Base-by-base conservation (phyloP, 345 rosid species). In the Citrus mangshanensis region DNA sequence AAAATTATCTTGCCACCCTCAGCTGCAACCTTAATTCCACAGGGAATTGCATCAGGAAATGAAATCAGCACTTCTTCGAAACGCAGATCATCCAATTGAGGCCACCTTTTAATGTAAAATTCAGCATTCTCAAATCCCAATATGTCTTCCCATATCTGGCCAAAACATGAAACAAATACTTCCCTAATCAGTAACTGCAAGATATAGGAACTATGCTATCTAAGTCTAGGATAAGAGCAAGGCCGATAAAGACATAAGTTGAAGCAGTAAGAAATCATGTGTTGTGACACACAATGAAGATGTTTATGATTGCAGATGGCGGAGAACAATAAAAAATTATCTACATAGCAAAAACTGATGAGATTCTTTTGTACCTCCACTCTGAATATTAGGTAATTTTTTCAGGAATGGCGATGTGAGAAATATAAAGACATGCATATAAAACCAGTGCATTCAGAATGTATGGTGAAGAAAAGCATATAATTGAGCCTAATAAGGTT, bases 121-220 rank as follows among this genome's bases (percentile, higher is more conserved):
- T 93, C 98, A 0, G 90, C 93, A 54, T 95, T 93, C 84, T 93
- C 97, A 87, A 95, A 95, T 46, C 98, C 98, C 87, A 95, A 87
- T 54, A 95, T 88, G 81, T 95, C 97, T 82, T 95, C 98, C 97
- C 98, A 95, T 86, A 93, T 95, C 98, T 93, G 91, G 28, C 5
- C 59, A 56, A 70, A 72, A 70, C 13, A 32, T 69, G 61, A 75
- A 68, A 69, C 16, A 51, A 51, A 1, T 8, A 14, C 1, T 49
- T 58, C 34, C 30, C 70, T 37, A 42, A 30, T 37, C 22, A 22
- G 19, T 6, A 73, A 58, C 24, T 58, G 67, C 51, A 59, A 58
- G 38, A 54, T 18, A 21, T 13, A 35, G n/a, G 66, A 37, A 27
- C 64, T 59, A 21, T 18, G n/a, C 30, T 62, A 30, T 4, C 34